phyloP scores from a whole-genome alignment of 805 yeast genomes.

The Saccharomyces paradoxus region DNA sequence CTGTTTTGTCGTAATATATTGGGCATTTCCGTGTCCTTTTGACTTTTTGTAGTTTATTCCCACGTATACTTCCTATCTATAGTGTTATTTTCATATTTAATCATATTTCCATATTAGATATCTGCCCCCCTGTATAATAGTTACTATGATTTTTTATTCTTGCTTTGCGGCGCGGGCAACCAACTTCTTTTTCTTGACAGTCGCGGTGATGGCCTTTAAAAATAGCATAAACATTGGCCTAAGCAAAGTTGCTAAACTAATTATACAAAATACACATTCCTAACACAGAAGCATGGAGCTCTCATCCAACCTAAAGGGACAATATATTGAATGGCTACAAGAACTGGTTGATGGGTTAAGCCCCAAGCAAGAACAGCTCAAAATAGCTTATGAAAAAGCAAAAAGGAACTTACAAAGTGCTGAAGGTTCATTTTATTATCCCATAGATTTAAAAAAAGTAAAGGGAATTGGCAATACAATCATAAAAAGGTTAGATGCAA shows the following conservation, averaged over 20 bases:
- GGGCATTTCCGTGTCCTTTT: background rate
- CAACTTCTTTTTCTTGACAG: background rate
- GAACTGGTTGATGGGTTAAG: conserved; percentile 41
- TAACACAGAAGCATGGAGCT: conserved; percentile 29
- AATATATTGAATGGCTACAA: conserved; percentile 53
- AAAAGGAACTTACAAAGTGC: conserved; percentile 40
- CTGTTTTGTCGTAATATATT: conserved; percentile 10
- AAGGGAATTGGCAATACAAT: conserved; percentile 69
- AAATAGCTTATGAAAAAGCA: conserved; percentile 49
- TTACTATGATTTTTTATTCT: background rate
- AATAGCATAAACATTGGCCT: background rate
- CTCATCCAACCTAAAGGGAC: conserved; percentile 41
- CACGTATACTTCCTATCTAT: background rate
- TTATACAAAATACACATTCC: background rate
- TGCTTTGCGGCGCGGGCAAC: background rate
- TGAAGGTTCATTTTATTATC: conserved; percentile 41
- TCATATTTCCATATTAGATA: background rate
- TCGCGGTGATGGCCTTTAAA: background rate
- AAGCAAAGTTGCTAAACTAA: background rate
- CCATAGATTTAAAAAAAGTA: conserved; percentile 50
- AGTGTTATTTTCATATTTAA: conserved; percentile 1
- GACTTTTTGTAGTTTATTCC: conserved; percentile 1
- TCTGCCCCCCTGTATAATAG: background rate
- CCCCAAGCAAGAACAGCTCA: conserved; percentile 43
- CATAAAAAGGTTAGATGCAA: conserved; percentile 40